A percentile compares a stretch with the other conserved stretches of the same genome.
phyloP scores from a whole-genome alignment of 345 rosid species.

The Hirschfeldia incana region DNA sequence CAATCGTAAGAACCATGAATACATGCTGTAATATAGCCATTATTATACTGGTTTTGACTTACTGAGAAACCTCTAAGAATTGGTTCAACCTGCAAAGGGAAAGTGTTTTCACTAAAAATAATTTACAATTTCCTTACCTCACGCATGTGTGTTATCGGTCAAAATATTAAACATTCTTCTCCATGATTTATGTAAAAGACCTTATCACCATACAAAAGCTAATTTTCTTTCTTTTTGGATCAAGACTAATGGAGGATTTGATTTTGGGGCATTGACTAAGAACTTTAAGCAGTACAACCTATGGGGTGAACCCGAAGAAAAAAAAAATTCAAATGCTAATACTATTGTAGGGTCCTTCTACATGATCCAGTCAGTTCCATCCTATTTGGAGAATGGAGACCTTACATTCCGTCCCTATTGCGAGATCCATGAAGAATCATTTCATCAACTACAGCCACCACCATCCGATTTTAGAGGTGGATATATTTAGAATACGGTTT shows the following conservation, averaged over 20 bases:
- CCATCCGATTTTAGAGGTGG: conserved; percentile 11
- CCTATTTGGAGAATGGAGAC: conserved; percentile 37
- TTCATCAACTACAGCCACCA: background rate
- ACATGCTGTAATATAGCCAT: background rate
- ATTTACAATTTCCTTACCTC: too few species aligned
- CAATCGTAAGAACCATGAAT: background rate
- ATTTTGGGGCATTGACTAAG: conserved; percentile 54
- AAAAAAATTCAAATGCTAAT: conserved; percentile 33
- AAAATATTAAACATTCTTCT: background rate
- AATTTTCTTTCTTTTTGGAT: conserved; percentile 5
- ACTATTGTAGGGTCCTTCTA: conserved; percentile 55
- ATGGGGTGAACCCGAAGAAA: conserved; percentile 47
- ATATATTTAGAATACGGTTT: background rate
- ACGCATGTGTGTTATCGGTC: too few species aligned
- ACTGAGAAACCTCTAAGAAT: too few species aligned
- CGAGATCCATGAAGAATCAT: background rate
- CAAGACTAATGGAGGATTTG: conserved; percentile 39
- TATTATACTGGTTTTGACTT: background rate
- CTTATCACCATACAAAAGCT: background rate
- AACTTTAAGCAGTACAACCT: conserved; percentile 49
- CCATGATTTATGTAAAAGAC: background rate
- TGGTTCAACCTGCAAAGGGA: too few species aligned
- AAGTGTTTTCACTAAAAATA: too few species aligned
- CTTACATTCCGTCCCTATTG: conserved; percentile 37
- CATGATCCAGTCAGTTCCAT: conserved; percentile 40